Base-by-base conservation (phyloP, 1,139 yeast genomes). In the Sugiyamaella japonica region DNA sequence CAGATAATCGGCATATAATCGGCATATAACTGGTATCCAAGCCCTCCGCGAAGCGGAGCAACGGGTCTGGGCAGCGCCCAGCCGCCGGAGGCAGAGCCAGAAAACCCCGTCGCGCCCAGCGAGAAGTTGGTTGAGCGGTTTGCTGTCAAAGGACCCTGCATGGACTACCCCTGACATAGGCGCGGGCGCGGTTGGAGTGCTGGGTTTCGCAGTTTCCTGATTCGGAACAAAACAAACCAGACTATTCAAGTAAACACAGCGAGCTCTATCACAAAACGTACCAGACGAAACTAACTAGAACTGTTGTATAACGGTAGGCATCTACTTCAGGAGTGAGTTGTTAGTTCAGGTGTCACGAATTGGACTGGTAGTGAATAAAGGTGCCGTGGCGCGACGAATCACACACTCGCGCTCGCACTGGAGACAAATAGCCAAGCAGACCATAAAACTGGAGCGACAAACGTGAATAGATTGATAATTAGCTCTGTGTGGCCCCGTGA, bases 161-260 rank as follows among this genome's bases (percentile, higher is more conserved):
- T 31, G 8, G 36, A 10, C 36, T 4, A 8, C 36, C 36, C 36
- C 36, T 31, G 25, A 20, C 25, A 20, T 20, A 29, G 23, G 39
- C 48, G 48, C 48, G 48, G 23, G 31, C 48, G 48, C 48, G 48
- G 31, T 13, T 17, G 38, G 2, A 4, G 7, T 12, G 12, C 16
- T 15, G 7, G 16, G 12, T 12, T 16, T 15, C 6, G 16, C 16
- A 15, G 13, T 34, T 44, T 45, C 49, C 49, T n/a, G 15, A 45
- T 45, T 45, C 20, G 40, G 49, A 45, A 16, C 34, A 45, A 45
- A 45, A 45, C 49, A 45, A 45, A 45, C 49, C 17, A 10, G 20
- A 32, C 39, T 7, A n/a, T 20, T 12, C n/a, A 16, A 38, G 25
- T 38, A 38, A 38, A 16, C 41, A 38, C n/a, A 38, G 38, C n/a